Percentiles rank a stretch among this genome's conserved stretches.
phyloP scores from a whole-genome alignment of 2,329 filamentous ascomycete species.

The Teratosphaeria viscida region DNA sequence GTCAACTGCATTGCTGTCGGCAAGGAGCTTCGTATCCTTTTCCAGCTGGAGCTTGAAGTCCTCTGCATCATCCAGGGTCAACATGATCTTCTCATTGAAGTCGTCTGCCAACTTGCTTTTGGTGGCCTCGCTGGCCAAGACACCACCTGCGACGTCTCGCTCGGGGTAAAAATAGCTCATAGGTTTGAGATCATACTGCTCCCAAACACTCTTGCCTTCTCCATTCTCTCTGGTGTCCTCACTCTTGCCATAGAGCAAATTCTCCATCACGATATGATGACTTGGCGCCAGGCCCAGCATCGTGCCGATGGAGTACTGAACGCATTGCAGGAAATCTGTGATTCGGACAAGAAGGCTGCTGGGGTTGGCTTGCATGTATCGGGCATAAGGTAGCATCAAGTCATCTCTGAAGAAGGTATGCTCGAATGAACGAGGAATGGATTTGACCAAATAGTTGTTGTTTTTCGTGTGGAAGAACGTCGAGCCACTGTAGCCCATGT shows the following conservation, averaged over 20 bases:
- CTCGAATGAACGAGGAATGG: constrained; percentile 58
- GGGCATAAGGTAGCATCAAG: constrained; percentile 52
- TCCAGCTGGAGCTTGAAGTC: constrained; percentile 47
- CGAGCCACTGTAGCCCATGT: constrained; percentile 65
- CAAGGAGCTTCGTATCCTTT: constrained; percentile 47
- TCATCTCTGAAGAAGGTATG: constrained; percentile 59
- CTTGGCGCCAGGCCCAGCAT: constrained; percentile 51
- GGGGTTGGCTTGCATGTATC: constrained; percentile 51
- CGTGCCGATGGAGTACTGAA: constrained; percentile 46
- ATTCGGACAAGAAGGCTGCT: constrained; percentile 59
- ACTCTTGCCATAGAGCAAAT: constrained; percentile 53
- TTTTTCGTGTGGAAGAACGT: constrained; percentile 62
- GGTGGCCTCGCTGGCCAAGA: constrained; percentile 52
- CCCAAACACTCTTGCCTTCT: constrained; percentile 40
- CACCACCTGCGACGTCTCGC: constrained; percentile 56
- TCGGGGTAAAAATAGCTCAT: constrained; percentile 67
- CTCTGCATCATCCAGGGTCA: constrained; percentile 46
- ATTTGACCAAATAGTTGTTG: constrained; percentile 60
- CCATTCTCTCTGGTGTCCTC: constrained; percentile 29
- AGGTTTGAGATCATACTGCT: constrained; percentile 66
- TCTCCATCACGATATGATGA: constrained; percentile 72
- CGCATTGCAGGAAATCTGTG: constrained; percentile 55
- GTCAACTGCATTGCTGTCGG: constrained; percentile 56
- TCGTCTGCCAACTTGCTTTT: constrained; percentile 56
- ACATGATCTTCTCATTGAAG: constrained; percentile 54